Percentiles rank a stretch among this genome's conserved stretches.
These are phyloP conservation scores for Cardamine occulta DNA, from an alignment of 345 rosid genomes.

Conservation along the genomic window DNA sequence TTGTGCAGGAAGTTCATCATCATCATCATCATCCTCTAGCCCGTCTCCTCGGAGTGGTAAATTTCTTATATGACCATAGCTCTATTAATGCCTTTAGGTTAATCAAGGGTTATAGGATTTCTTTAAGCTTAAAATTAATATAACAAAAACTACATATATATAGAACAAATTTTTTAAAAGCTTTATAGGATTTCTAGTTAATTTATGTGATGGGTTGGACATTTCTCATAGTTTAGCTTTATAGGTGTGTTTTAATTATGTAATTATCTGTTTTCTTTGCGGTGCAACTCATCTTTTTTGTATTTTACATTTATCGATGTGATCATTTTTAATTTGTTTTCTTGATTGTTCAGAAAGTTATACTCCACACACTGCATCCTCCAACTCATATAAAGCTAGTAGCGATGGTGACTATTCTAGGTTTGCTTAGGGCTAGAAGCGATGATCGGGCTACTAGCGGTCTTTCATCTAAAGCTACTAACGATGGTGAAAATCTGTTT, in stretches of 20 bases:
- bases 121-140: too few species aligned
- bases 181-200: neutral
- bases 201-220: neutral
- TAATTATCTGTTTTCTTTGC: neutral
- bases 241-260: neutral
- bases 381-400: too few species aligned
- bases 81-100: neutral
- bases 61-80: neutral
- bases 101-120: neutral
- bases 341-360: neutral
- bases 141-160: too few species aligned
- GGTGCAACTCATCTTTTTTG: neutral
- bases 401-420: neutral
- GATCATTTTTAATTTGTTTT: neutral
- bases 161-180: too few species aligned
- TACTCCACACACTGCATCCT: neutral
- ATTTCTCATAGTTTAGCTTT: neutral
- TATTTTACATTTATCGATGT: neutral
- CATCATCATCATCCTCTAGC: neutral
- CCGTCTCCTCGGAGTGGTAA: conserved; percentile 6
- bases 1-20: conserved; percentile 15
- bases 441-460: neutral
- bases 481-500: neutral
- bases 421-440: neutral
- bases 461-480: neutral